Evolutionary conservation across 1,139 yeast genomes (phyloP).

Genomic region (Suhomyces bokatorum): DNA sequence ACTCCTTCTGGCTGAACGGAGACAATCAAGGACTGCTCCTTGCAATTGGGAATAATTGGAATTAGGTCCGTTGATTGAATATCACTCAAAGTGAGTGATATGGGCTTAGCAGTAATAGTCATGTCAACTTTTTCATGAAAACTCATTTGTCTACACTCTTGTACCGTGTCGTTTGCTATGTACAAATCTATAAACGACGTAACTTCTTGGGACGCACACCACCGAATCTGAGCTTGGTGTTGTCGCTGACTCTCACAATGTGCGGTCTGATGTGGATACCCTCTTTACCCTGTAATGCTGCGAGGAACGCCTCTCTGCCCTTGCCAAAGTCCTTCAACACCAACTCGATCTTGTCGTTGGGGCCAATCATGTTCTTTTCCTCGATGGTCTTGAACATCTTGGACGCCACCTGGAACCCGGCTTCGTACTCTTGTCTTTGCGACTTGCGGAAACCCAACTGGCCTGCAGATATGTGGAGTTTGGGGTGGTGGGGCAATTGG

Average conservation of each 20-base stretch:
- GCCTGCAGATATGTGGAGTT: conserved; percentile 68
- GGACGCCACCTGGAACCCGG: conserved; percentile 84
- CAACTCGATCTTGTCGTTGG: conserved; percentile 64
- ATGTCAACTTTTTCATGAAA: too few relatives aligned
- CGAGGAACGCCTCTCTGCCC: conserved; percentile 84
- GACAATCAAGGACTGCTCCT: too few relatives aligned
- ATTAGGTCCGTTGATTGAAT: too few relatives aligned
- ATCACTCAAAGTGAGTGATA: too few relatives aligned
- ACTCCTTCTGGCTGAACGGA: too few relatives aligned
- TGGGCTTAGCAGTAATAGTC: too few relatives aligned
- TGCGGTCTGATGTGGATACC: conserved; percentile 67
- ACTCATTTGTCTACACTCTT: not conserved
- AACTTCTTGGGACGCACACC: conserved; percentile 84
- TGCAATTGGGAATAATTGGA: too few relatives aligned
- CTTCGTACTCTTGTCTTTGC: conserved; percentile 89
- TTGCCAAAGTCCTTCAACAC: conserved; percentile 81
- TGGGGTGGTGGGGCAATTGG: conserved; percentile 76
- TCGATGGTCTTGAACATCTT: conserved; percentile 71
- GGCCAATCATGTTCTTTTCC: conserved; percentile 52
- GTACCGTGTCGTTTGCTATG: conserved; percentile 1
- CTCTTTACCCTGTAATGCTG: conserved; percentile 87
- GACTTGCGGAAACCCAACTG: conserved; percentile 74
- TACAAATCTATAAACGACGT: conserved; percentile 56
- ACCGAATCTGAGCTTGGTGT: conserved; percentile 84
- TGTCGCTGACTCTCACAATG: conserved; percentile 71